phyloP scores from a whole-genome alignment of 1,284 basidiomycete species.

The Psilocybe mexicana region DNA sequence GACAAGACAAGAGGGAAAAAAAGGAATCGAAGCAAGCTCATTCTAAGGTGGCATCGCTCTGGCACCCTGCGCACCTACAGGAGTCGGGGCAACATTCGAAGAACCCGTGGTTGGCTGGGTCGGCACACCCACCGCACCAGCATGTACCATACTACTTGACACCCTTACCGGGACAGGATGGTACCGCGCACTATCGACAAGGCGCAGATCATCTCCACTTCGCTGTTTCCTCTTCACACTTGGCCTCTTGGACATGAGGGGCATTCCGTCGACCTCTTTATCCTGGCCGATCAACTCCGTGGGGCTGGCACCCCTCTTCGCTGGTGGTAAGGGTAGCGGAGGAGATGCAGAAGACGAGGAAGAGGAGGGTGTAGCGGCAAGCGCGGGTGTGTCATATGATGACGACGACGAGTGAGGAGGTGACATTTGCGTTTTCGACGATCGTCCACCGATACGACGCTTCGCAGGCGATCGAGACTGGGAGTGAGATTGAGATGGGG shows the following conservation, averaged over 20 bases:
- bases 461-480: no score
- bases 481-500: no score
- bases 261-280: slow-evolving; percentile 51
- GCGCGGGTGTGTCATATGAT: slow-evolving; percentile 6
- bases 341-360: slow-evolving; percentile 11
- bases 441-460: no score
- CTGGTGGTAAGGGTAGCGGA: neutral
- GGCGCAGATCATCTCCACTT: slow-evolving; percentile 20
- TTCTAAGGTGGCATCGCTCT: slow-evolving; percentile 13
- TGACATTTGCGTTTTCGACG: no score
- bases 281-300: slow-evolving; percentile 68
- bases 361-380: slow-evolving; percentile 3
- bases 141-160: slow-evolving; percentile 10
- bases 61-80: neutral
- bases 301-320: slow-evolving; percentile 46
- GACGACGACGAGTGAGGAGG: neutral
- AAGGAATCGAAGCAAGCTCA: neutral
- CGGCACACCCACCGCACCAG: slow-evolving; percentile 8
- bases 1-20: neutral
- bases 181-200: slow-evolving; percentile 18
- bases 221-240: slow-evolving; percentile 57
- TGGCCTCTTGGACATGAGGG: slow-evolving; percentile 64
- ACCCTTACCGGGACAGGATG: slow-evolving; percentile 12
- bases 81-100: no score
- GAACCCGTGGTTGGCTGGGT: neutral